A percentile compares a stretch with the other conserved stretches of the same genome.
Evolutionary conservation across 2,329 filamentous ascomycete species (phyloP).

Genomic region (Ophiocordyceps polyrhachis-furcata): DNA sequence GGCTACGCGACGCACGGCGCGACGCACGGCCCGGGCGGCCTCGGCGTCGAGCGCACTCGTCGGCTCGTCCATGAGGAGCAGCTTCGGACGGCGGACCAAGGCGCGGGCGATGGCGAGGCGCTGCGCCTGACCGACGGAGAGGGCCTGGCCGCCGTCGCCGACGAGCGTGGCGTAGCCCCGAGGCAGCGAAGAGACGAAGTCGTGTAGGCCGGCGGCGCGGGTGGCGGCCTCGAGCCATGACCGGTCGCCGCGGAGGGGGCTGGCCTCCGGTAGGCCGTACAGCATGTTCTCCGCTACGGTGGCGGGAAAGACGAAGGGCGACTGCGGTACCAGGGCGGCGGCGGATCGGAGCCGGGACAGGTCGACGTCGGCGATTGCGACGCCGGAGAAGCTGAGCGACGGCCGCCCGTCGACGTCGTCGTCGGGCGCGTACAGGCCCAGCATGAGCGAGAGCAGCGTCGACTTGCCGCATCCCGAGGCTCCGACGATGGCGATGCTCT

Average conservation of each 20-base stretch:
- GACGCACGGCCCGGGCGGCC: slow-evolving; percentile 43
- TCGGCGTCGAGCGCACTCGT: slow-evolving; percentile 63
- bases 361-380: slow-evolving; percentile 39
- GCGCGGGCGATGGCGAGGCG: slow-evolving; percentile 66
- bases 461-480: slow-evolving; percentile 82
- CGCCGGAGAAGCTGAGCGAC: slow-evolving; percentile 37
- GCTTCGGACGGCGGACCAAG: slow-evolving; percentile 46
- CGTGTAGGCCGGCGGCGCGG: slow-evolving; percentile 46
- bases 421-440: slow-evolving; percentile 44
- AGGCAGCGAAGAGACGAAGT: slow-evolving; percentile 57
- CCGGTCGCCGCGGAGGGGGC: slow-evolving; percentile 23
- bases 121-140: slow-evolving; percentile 74
- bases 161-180: slow-evolving; percentile 41
- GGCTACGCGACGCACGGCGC: slow-evolving; percentile 39
- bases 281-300: slow-evolving; percentile 64
- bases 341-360: slow-evolving; percentile 37
- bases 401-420: not conserved
- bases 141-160: slow-evolving; percentile 53
- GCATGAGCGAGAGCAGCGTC: slow-evolving; percentile 56
- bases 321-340: slow-evolving; percentile 52
- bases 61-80: slow-evolving; percentile 74
- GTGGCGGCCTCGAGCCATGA: slow-evolving; percentile 32
- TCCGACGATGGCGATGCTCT: slow-evolving; percentile 63
- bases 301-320: slow-evolving; percentile 58
- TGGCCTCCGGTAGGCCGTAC: slow-evolving; percentile 49